Base-by-base conservation (phyloP, 768 basidiomycete species). In the Lentinula raphanica region DNA sequence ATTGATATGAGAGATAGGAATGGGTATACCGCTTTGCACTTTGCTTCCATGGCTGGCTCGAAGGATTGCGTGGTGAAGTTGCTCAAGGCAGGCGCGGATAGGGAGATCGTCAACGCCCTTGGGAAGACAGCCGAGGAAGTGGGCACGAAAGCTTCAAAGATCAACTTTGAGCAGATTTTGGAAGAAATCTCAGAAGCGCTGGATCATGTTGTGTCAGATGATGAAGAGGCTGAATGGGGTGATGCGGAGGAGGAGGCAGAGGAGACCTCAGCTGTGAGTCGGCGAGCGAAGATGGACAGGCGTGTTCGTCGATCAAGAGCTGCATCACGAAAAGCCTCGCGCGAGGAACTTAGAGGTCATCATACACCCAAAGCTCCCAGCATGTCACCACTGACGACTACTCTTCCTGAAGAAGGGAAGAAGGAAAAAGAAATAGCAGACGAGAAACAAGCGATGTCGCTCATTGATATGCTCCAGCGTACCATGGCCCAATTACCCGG, bases 1-100 rank as follows among this genome's bases (percentile, higher is more conserved):
- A 63, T 94, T 54, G 93, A 98, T 67, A 80, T 79, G 13, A 85
- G 92, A 49, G 97, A 99, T 70, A 78, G 82, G 49, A 96, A 94
- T 69, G 96, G 96, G 13, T 92, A 81, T 68, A 98, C 95, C 0
- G 84, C 97, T 0, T 73, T 98, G 32, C 91, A 95, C 71, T 89
- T 95, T 65, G 90, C 94, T 17, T 87, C 84, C 0, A 71, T 95
- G 32, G 76, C 75, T 6, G 80, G 80, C 23, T 85, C 88, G 13
- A 74, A 76, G 54, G 76, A 80, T 11, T 94, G 91, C 69, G 80
- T 82, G 2, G 73, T 77, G 46, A 70, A 87, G 5, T 76, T 99
- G 29, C 65, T 96, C n/a, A 75, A 80, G 11, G 92, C 85, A 29
- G 92, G 92, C 29, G 96, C 96, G 0, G 87, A 91, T 61, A 68